Evolutionary conservation across 306 rosid species (phyloP), one percentile per base, ranked within the genome.

Genomic region (Medicago truncatula): DNA sequence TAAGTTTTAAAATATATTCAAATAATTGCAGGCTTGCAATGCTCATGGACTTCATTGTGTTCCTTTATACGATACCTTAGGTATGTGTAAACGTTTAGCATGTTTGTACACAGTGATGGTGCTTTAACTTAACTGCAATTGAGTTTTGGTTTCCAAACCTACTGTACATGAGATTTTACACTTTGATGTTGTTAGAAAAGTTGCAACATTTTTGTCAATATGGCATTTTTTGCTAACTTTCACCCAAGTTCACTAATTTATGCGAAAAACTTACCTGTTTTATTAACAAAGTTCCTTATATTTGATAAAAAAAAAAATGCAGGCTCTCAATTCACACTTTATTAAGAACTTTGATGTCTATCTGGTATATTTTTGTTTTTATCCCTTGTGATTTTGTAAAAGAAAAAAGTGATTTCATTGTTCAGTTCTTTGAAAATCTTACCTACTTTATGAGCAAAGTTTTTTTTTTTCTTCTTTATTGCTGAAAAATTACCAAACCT

Each of bases 21-120:
- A 75, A 63, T 64, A 69, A 50, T 46, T 86, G 86, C 96, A 95
- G 98, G 97, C 98, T 50, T 90, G 93, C 89, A 95, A 95, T 83
- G 98, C 97, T 79, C 96, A 92, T 78, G 98, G 88, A 65, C 93
- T 95, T 80, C 90, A 82, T 68, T 95, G 98, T 77, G 98, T 95
- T 70, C 98, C 98, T 80, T 81, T 95, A 58, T 95, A 95, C 67
- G 98, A 95, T 77, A 89, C 97, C 70, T 83, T 95, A 78, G 98
- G 98, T 95, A 86, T 75, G 87, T 71, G 77, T 74, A 36, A 78
- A 17, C 80, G 60, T 60, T 81, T 63, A 70, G 74, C 76, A 64
- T 71, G 39, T 60, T 53, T 76, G 12, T 59, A 71, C 38, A 64
- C 38, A 68, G 31, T 18, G 47, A 16, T 25, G 65, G 49, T 66